Conservation (phyloP, 2,329 filamentous ascomycete genomes). For the Neopestalotiopsis sp. region DNA sequence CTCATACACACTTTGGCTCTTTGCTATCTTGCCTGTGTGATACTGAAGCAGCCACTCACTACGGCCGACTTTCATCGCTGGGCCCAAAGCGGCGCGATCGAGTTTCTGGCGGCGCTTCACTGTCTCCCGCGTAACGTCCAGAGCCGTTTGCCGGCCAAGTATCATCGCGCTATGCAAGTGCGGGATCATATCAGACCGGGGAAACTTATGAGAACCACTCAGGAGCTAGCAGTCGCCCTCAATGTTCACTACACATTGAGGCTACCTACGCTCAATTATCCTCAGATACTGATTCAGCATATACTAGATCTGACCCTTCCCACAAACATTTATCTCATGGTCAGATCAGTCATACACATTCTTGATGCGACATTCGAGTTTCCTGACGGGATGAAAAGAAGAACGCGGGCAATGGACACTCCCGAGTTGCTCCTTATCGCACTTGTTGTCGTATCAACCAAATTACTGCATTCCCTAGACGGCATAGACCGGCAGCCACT, state of each 20-base stretch:
- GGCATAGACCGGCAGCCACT: conserved; percentile 54
- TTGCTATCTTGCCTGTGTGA: conserved; percentile 78
- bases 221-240: conserved; percentile 69
- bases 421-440: conserved; percentile 79
- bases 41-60: conserved; percentile 78
- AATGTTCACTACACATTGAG: conserved; percentile 70
- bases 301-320: conserved; percentile 77
- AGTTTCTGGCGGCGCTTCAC: conserved; percentile 68
- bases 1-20: conserved; percentile 78
- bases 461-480: conserved; percentile 80
- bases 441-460: conserved; percentile 76
- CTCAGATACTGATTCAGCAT: conserved; percentile 71
- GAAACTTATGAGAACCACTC: conserved; percentile 68
- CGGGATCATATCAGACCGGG: conserved; percentile 53
- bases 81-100: conserved; percentile 70
- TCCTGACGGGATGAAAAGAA: conserved; percentile 47
- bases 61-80: conserved; percentile 75
- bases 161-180: conserved; percentile 64
- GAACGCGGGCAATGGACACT: conserved; percentile 59
- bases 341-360: conserved; percentile 59
- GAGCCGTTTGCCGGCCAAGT: conserved; percentile 66
- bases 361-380: conserved; percentile 64
- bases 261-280: conserved; percentile 76
- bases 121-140: conserved; percentile 64
- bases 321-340: conserved; percentile 68